A percentile compares a stretch with the other conserved stretches of the same genome.
Conservation (phyloP, 192 early-diverging fungal species). For the Backusella parvicylindrica region DNA sequence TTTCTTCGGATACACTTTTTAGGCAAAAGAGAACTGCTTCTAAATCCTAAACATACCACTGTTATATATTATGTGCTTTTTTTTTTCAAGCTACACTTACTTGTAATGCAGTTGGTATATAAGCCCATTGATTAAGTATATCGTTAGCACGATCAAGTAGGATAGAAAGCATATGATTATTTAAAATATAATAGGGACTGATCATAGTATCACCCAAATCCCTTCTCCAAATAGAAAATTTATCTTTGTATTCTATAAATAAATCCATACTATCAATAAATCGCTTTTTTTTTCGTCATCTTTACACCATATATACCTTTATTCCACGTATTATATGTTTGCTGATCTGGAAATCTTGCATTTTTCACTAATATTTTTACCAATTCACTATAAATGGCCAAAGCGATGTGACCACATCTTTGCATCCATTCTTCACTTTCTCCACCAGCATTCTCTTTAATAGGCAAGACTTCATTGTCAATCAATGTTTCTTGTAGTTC, state of each 20-base stretch:
- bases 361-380: constrained; percentile 53
- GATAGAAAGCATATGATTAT: constrained; percentile 48
- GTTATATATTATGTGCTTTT: not conserved
- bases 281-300: not conserved
- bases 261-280: not conserved
- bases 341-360: constrained; percentile 50
- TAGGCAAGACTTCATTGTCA: constrained; percentile 41
- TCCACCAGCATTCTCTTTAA: constrained; percentile 1
- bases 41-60: constrained; percentile 14
- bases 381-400: constrained; percentile 49
- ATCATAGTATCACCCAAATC: constrained; percentile 75
- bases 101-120: not conserved
- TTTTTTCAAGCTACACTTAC: not conserved
- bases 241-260: constrained; percentile 48
- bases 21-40: constrained; percentile 67
- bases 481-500: constrained; percentile 64
- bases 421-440: constrained; percentile 11
- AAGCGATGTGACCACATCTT: constrained; percentile 30
- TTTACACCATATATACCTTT: constrained; percentile 32
- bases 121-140: constrained; percentile 10
- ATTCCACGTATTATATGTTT: constrained; percentile 51
- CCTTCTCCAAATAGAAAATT: constrained; percentile 59
- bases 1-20: constrained; percentile 62
- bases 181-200: constrained; percentile 64
- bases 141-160: constrained; percentile 6